Conservation (phyloP, 495 filamentous ascomycete genomes). For the Penicillium goetzii region DNA sequence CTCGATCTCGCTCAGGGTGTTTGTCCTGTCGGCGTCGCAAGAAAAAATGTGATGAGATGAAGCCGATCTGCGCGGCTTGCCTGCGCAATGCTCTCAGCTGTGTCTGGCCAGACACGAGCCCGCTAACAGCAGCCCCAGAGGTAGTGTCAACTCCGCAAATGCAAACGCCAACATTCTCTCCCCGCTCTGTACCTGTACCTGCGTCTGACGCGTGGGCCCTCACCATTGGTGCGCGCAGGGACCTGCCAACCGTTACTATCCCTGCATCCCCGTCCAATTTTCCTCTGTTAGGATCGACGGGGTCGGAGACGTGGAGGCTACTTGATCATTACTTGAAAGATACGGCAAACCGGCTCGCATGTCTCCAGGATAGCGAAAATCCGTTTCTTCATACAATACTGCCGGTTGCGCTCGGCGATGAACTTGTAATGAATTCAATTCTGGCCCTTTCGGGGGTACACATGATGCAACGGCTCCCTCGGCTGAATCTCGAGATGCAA, state of each 20-base stretch:
- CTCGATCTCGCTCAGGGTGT: constrained; percentile 25
- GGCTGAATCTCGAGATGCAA: constrained; percentile 10
- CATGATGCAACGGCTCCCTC: constrained; percentile 24
- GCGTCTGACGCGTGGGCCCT: constrained; percentile 18
- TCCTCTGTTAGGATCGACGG: constrained; percentile 17
- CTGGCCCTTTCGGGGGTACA: constrained; percentile 23
- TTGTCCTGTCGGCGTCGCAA: constrained; percentile 27
- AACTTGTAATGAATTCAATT: constrained; percentile 28
- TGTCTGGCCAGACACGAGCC: constrained; percentile 21
- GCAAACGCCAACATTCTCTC: constrained; percentile 3
- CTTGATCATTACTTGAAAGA: constrained; percentile 26
- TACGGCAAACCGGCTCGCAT: constrained; percentile 21
- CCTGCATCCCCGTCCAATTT: constrained; percentile 16
- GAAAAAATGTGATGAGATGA: constrained; percentile 29
- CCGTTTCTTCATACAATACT: constrained; percentile 26
- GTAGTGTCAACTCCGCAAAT: constrained; percentile 7
- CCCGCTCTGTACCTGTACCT: constrained; percentile 1
- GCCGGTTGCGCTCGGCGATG: constrained; percentile 23
- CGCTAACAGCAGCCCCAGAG: neutral
- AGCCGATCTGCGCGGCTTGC: constrained; percentile 28
- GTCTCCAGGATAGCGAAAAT: constrained; percentile 23
- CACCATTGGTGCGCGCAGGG: constrained; percentile 9
- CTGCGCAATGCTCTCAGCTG: constrained; percentile 26
- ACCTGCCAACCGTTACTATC: constrained; percentile 14
- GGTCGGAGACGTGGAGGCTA: constrained; percentile 22